Conservation (phyloP, 441 rosid species). For the Mallotus repandus region DNA sequence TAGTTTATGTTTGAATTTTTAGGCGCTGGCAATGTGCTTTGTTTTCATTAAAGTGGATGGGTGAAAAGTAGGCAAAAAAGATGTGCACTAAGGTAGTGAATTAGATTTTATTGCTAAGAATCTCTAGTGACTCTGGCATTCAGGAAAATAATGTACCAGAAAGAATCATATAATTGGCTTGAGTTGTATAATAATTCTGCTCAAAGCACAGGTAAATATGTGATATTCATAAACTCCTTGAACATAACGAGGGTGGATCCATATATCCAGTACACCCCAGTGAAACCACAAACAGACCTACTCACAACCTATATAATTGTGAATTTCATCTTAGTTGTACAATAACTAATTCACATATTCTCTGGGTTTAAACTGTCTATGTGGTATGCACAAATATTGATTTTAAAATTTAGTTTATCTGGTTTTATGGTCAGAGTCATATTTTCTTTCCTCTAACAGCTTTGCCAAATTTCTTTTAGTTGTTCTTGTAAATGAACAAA, state of each 20-base stretch:
- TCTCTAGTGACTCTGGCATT: neutral
- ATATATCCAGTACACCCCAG: neutral
- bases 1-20: neutral
- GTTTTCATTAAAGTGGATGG: neutral
- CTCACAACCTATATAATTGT: too few species aligned
- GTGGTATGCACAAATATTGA: neutral
- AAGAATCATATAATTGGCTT: neutral
- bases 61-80: neutral
- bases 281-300: neutral
- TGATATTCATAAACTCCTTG: neutral
- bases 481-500: neutral
- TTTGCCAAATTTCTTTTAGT: neutral
- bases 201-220: neutral
- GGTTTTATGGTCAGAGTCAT: neutral
- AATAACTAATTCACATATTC: neutral
- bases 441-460: neutral
- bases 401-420: constrained; percentile 1
- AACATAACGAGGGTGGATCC: neutral
- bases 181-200: neutral
- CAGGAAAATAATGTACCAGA: neutral
- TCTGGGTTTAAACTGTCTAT: neutral
- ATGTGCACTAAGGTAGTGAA: neutral
- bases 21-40: neutral
- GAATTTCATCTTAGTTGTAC: neutral
- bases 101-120: constrained; percentile 6